Evolutionary conservation across 2,329 filamentous ascomycete genomes (phyloP), one percentile per base, ranked within the genome.

Genomic region (Leptographium radiaticola): DNA sequence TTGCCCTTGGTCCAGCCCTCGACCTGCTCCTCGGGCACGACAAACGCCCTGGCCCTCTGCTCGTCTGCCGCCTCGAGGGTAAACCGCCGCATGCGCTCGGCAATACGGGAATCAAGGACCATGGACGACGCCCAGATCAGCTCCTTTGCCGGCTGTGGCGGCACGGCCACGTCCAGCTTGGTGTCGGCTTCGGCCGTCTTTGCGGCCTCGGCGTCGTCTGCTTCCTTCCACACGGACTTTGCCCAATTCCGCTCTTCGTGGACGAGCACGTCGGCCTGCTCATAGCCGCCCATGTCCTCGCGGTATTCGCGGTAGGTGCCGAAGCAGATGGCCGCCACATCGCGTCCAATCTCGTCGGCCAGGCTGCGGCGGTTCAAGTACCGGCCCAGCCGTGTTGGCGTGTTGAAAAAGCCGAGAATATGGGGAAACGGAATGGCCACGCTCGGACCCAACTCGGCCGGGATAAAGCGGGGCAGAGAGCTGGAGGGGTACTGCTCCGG

Each of bases 351-450:
- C 47, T 84, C 77, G 64, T 98, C 91, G 58, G 91, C 91, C n/a
- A 95, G 76, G 58, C 80, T 71, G 53, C 93, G 85, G 57, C 85
- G 84, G 67, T 85, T 95, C 57, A 98, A 75, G 76, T 90, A 98
- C 59, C 93, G 86, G 64, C 86, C 86, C 57, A 97, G 75, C 56
- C 93, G 84, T 59, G 83, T 86, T 0, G 89, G 87, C 3, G 91
- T 96, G 71, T 93, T 91, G 58, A 87, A 73, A 74, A 98, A 95
- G 56, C 93, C 93, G 34, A 98, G 84, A 55, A 96, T 79, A 66
- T 97, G 91, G 1, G 91, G 91, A 67, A 95, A 87, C 44, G 80
- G 74, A 56, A 98, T 77, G 15, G 86, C 76, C 30, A 78, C 74
- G 7, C 85, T 83, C 45, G 89, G 89, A 40, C 83, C 79, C 63